Evolutionary conservation across 1,284 basidiomycete species (phyloP).

Genomic region (Cerrena zonata): DNA sequence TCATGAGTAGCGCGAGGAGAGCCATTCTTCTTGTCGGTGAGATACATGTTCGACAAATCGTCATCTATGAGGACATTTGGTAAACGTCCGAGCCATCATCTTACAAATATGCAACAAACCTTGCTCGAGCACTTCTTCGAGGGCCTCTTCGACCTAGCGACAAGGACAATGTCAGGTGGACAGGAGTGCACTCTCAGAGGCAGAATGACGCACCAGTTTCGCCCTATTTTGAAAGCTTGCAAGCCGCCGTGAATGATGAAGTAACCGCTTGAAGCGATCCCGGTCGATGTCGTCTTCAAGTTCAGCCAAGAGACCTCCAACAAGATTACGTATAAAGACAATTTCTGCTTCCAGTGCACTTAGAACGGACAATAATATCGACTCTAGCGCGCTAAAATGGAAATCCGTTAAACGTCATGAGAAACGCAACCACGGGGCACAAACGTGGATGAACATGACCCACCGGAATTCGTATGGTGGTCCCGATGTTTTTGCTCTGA

Average conservation of each 20-base stretch:
- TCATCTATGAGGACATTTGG: constrained; percentile 63
- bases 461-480: constrained; percentile 88
- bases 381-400: constrained; percentile 73
- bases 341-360: constrained; percentile 90
- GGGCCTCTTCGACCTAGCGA: constrained; percentile 74
- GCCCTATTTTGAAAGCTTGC: constrained; percentile 85
- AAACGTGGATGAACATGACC: constrained; percentile 18
- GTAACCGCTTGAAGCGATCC: constrained; percentile 82
- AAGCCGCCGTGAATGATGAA: constrained; percentile 85
- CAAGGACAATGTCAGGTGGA: background rate
- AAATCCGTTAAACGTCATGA: constrained; percentile 17
- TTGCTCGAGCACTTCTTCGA: constrained; percentile 87
- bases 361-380: constrained; percentile 80
- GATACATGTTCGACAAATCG: constrained; percentile 88
- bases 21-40: constrained; percentile 72
- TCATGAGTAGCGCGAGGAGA: constrained; percentile 58
- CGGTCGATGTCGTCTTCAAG: constrained; percentile 90
- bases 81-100: too few species aligned
- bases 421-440: constrained; percentile 8
- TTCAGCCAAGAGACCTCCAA: constrained; percentile 83
- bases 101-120: too few species aligned
- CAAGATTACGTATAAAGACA: constrained; percentile 82
- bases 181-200: background rate
- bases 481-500: constrained; percentile 61
- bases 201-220: constrained; percentile 47